Evolutionary conservation across 2,329 filamentous ascomycete species (phyloP).

Genomic region (Diaporthe nobilis): DNA sequence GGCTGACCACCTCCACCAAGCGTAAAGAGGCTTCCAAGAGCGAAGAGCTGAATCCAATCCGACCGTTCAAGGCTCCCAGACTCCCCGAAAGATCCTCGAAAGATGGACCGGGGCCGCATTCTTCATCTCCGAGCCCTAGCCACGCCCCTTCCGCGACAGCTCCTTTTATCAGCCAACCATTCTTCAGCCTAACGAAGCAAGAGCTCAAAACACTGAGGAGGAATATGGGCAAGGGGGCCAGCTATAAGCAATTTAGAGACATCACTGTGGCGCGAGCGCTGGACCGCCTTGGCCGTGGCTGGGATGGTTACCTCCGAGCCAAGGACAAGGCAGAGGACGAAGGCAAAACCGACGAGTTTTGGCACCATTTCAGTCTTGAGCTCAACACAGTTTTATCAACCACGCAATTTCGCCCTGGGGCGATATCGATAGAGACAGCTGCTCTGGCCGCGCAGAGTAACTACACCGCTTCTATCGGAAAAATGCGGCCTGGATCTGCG

Average conservation of each 20-base stretch:
- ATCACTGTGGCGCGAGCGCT: background rate
- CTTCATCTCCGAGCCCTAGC: background rate
- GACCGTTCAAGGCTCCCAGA: background rate
- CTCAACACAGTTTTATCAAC: background rate
- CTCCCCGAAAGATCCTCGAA: background rate
- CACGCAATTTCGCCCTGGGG: background rate
- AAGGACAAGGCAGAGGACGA: background rate
- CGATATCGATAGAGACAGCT: background rate
- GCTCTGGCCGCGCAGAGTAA: background rate
- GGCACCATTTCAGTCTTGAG: background rate
- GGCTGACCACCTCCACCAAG: background rate
- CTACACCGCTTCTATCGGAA: background rate
- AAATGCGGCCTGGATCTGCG: background rate
- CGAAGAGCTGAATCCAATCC: too few relatives aligned
- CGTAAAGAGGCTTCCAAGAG: background rate
- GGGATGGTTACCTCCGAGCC: constrained; percentile 16
- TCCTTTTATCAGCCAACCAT: background rate
- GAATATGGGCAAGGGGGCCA: background rate
- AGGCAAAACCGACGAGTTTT: background rate
- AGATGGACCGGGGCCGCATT: background rate
- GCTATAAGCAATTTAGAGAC: background rate
- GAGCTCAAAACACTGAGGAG: constrained; percentile 17
- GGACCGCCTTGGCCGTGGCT: constrained; percentile 20
- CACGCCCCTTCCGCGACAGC: background rate
- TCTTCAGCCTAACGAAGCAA: constrained; percentile 14